Conservation (phyloP, 257 asterid species). For the Solanum bulbocastanum region DNA sequence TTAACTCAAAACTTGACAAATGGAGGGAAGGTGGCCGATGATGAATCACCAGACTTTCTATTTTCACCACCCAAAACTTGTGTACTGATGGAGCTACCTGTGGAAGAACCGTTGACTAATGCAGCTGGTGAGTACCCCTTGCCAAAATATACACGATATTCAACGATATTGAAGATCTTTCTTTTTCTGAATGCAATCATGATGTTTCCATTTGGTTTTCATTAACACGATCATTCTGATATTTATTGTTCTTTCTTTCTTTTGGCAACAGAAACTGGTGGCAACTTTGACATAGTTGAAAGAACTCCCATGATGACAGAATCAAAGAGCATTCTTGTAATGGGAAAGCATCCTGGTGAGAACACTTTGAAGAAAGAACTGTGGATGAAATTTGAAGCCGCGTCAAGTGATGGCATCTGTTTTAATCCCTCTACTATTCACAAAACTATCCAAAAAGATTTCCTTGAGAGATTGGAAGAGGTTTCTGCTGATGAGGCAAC, state of each 20-base stretch:
- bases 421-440: slow-evolving; percentile 15
- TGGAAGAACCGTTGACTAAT: slow-evolving; percentile 19
- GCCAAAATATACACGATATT: slow-evolving; percentile 3
- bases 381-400: slow-evolving; percentile 87
- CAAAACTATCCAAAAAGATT: slow-evolving; percentile 34
- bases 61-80: slow-evolving; percentile 94
- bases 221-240: neutral
- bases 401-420: slow-evolving; percentile 32
- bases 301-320: slow-evolving; percentile 61
- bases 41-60: slow-evolving; percentile 62
- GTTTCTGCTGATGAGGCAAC: slow-evolving; percentile 28
- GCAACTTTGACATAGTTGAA: slow-evolving; percentile 26
- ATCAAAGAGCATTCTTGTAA: slow-evolving; percentile 31
- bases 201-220: neutral
- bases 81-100: slow-evolving; percentile 60
- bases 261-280: slow-evolving; percentile 20
- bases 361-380: slow-evolving; percentile 92
- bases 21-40: slow-evolving; percentile 33
- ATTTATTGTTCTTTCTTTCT: neutral
- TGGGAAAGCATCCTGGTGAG: slow-evolving; percentile 80
- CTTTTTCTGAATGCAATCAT: neutral
- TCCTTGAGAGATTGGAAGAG: slow-evolving; percentile 75
- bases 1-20: slow-evolving; percentile 19
- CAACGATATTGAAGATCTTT: slow-evolving; percentile 6
- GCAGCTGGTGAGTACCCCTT: slow-evolving; percentile 9